Evolutionary conservation across 2,329 filamentous ascomycete species (phyloP), one percentile per base, ranked within the genome.

Genomic region (Fusarium denticulatum): DNA sequence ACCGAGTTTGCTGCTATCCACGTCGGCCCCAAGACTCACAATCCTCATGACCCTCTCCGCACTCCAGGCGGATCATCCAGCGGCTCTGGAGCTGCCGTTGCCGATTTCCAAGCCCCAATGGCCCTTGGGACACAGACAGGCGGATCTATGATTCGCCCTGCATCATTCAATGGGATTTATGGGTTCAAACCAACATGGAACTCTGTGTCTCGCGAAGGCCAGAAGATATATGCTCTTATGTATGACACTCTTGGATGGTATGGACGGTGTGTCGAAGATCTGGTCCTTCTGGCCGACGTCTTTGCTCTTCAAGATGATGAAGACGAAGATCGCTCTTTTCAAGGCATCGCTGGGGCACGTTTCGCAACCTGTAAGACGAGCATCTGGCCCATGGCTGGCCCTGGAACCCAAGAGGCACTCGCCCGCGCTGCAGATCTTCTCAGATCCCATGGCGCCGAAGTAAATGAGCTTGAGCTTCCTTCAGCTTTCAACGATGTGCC

Each of bases 61-160:
- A 93, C 91, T 0, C 91, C 91, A 0, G 91, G 91, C 2, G 91
- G 91, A 50, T 93, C 91, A 0, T 92, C 90, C 0, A 90, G 90
- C 2, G 92, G 92, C 1, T 92, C 91, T 6, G 91, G 86, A 3
- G 91, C 91, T 0, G 90, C 90, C 1, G 90, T 93, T 2, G 91
- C 84, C 22, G 92, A 93, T 73, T 87, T 88, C 62, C 91, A 93
- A 72, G 87, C 86, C 1, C 89, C 90, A 0, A 77, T 93, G 24
- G 86, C 83, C 1, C 82, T 93, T 0, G 91, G 90, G 1, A 92
- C 91, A 0, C 91, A 93, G 77, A 94, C 91, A 0, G 90, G 88
- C 4, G 91, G 91, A 1, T 91, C 88, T 71, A 88, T 85, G 3
- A 89, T 93, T 55, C 86, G 91, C 0, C 91, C 91, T 0, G 91